Percentiles rank a stretch among this genome's conserved stretches.
phyloP scores from a whole-genome alignment of 2,329 filamentous ascomycete species.

The Phyllosticta capitalensis region DNA sequence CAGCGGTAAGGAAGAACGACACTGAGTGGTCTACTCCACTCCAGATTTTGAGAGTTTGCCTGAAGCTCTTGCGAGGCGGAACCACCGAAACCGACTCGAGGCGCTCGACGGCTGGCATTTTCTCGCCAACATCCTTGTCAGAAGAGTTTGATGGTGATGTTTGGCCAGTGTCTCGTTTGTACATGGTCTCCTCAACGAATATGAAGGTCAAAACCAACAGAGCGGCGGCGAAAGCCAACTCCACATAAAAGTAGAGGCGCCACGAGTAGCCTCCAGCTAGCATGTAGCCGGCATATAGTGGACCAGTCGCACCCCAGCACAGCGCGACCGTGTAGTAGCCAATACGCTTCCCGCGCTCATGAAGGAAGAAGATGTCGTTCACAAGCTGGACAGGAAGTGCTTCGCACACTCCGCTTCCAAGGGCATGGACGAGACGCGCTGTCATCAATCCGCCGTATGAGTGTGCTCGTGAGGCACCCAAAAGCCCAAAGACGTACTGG shows the following conservation, averaged over 20 bases:
- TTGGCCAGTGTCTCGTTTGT: conserved; percentile 21
- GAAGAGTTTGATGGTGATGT: conserved; percentile 5
- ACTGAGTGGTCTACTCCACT: conserved; percentile 23
- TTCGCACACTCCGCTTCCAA: conserved; percentile 38
- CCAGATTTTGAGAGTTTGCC: conserved; percentile 25
- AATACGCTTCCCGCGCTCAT: conserved; percentile 41
- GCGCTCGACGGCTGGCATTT: conserved; percentile 10
- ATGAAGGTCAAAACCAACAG: conserved; percentile 42
- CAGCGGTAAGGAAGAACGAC: conserved; percentile 27
- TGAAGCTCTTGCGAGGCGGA: conserved; percentile 21
- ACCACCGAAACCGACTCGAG: conserved; percentile 18
- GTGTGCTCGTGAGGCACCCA: conserved; percentile 25
- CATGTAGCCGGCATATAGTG: conserved; percentile 53
- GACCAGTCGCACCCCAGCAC: conserved; percentile 47
- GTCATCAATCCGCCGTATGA: conserved; percentile 35
- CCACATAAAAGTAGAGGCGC: conserved; percentile 53
- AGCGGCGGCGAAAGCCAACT: conserved; percentile 43
- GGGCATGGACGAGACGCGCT: conserved; percentile 32
- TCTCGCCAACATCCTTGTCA: conserved; percentile 14
- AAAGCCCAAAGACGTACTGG: neutral
- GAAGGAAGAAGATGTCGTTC: conserved; percentile 40
- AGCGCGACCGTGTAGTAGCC: conserved; percentile 48
- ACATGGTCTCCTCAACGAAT: conserved; percentile 51
- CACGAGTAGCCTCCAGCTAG: conserved; percentile 49
- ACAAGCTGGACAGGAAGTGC: conserved; percentile 39